Evolutionary conservation across 257 asterid species (phyloP).

Genomic region (Lycium ferocissimum): DNA sequence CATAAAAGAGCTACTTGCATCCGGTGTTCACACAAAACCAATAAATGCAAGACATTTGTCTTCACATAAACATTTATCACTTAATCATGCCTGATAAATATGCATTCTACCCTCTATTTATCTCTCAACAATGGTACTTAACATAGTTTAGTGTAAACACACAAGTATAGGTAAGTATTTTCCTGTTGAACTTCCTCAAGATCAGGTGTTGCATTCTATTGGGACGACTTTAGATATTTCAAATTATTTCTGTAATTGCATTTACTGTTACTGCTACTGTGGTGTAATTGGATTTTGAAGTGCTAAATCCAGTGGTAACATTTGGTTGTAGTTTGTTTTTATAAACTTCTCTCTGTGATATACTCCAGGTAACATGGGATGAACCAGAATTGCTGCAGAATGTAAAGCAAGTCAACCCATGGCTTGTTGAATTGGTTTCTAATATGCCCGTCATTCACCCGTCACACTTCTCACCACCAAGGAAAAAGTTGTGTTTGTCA

Average conservation of each 20-base stretch:
- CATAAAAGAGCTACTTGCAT: neutral
- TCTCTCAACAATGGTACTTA: neutral
- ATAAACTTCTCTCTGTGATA: neutral
- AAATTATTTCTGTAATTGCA: neutral
- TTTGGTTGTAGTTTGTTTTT: neutral
- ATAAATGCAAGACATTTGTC: neutral
- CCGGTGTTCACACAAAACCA: neutral
- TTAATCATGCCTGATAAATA: neutral
- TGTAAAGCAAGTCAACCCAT: slow-evolving; percentile 45
- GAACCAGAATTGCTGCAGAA: slow-evolving; percentile 49
- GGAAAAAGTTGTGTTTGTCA: slow-evolving; percentile 38
- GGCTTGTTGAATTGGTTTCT: slow-evolving; percentile 50
- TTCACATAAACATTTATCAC: too few species aligned
- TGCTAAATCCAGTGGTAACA: neutral
- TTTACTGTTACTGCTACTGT: neutral
- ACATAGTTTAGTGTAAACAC: too few species aligned
- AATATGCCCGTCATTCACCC: slow-evolving; percentile 42
- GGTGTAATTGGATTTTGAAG: neutral
- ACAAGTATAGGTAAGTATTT: too few species aligned
- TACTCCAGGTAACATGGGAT: slow-evolving; percentile 47
- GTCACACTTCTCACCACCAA: slow-evolving; percentile 41
- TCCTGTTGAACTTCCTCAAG: too few species aligned
- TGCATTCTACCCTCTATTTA: neutral
- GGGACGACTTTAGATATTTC: neutral
- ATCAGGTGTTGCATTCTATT: neutral